A percentile compares a stretch with the other conserved stretches of the same genome.
These are phyloP conservation scores for Coemansia sp. DNA, from an alignment of 192 early-diverging fungal genomes.

Conservation along the genomic window DNA sequence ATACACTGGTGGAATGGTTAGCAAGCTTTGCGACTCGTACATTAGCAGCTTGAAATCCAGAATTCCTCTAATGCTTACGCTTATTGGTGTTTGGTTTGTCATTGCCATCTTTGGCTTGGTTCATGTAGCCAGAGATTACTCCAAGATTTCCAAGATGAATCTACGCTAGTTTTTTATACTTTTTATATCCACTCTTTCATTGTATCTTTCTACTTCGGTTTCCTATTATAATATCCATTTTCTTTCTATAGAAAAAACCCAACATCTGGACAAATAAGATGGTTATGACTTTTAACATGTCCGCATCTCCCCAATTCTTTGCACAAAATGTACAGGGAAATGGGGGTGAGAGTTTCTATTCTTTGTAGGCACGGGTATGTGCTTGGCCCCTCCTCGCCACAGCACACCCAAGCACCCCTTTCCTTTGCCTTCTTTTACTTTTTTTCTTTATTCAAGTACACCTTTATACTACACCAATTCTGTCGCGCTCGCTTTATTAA, in stretches of 20 bases:
- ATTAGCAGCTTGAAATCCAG: conserved; percentile 18
- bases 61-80: conserved; percentile 35
- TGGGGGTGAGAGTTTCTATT: not conserved
- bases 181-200: not conserved
- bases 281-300: not conserved
- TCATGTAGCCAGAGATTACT: conserved; percentile 20
- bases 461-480: not conserved
- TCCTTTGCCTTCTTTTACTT: too few relatives aligned
- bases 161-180: conserved; percentile 4
- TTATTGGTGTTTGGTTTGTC: conserved; percentile 43
- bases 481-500: too few relatives aligned
- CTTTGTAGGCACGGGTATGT: not conserved
- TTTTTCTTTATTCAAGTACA: not conserved
- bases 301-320: not conserved
- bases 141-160: conserved; percentile 17
- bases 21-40: conserved; percentile 41
- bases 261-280: not conserved
- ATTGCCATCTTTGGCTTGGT: conserved; percentile 35
- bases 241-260: not conserved
- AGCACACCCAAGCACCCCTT: not conserved
- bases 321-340: not conserved
- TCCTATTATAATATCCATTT: not conserved
- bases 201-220: not conserved
- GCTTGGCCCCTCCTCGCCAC: not conserved
- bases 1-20: conserved; percentile 50